Evolutionary conservation across 805 yeast genomes (phyloP), one percentile per base, ranked within the genome.

Genomic region (Hagleromyces aurorensis): DNA sequence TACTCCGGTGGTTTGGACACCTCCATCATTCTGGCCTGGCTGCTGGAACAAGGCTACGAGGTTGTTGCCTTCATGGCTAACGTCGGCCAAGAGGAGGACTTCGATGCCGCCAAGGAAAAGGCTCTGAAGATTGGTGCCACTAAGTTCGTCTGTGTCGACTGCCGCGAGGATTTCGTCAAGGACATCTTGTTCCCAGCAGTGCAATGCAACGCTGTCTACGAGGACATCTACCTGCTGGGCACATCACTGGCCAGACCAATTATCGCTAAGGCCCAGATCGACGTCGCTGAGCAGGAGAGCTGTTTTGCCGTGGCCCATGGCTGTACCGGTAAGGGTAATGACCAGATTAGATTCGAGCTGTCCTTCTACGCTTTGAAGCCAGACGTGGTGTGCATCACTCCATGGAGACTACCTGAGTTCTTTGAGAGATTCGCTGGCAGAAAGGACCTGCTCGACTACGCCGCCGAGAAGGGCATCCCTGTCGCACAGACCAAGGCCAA

Each of bases 271-370:
- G 98, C 98, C 29, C 98, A 91, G 68, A 91, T 91, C 59, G 72
- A 81, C 53, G 96, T 85, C 43, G 99, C 99, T 40, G 93, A 86
- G 67, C 73, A 82, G 52, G 93, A 91, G 63, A 96, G 96, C 43
- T 91, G 98, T 72, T 86, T 89, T 51, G 97, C 97, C 31, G 98
- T 91, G 28, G 77, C 95, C 27, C 99, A 91, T 63, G 99, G 99
- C 43, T 91, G 98, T 69, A 91, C 99, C 46, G 99, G 99, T 68
- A 91, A 91, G 70, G 99, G 99, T 67, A 91, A 91, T 61, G 99
- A 91, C 64, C 98, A 91, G 69, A 96, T 91, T 44, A 81, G 99
- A 66, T 91, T 91, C 60, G 99, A 91, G 67, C 70, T 91, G 39
- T 79, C 94, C 6, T 91, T 91, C 72, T 91, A 91, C 63, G 99